Evolutionary conservation across 495 filamentous ascomycete genomes (phyloP), one percentile per base, ranked within the genome.

Genomic region (Alectoria sarmentosa): DNA sequence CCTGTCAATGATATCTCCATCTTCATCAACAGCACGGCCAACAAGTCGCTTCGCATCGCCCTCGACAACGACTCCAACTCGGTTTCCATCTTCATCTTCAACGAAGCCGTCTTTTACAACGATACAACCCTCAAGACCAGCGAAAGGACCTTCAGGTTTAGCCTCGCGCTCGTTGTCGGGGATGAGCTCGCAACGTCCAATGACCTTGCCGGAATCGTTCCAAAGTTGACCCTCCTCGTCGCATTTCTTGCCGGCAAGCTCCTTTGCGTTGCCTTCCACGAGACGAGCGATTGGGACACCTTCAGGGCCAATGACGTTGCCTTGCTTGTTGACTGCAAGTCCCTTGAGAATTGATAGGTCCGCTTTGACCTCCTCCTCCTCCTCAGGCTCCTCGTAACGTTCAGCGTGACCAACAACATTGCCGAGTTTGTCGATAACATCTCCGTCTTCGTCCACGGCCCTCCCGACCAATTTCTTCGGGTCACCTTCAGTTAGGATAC

Each of bases 1-100:
- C 69, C 84, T 86, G 72, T 93, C 91, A 41, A 91, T 76, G 65
- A 96, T 88, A 64, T 94, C 90, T 15, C 91, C 91, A 70, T 96
- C 91, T 42, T 88, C 80, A 69, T 94, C 91, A 52, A 94, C 89
- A 23, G 78, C 74, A 67, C 88, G 86, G n/a, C 90, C 90, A 48
- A 87, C 78, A 15, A 95, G 83, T 59, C 82, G 82, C 76, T 88
- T 88, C 21, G 85, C 65, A 62, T 96, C 90, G 44, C 91, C 91
- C 63, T 91, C 85, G n/a, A 88, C 76, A 32, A 96, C 78, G 62
- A 83, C 78, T 34, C 91, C 91, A 57, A 96, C 84, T 58, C 84
- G 77, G 63, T 88, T 81, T 32, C 84, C 90, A 46, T 84, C 77
- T 42, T 88, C 84, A 69, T 85, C 86, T 55, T 85, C 79, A 41